These are phyloP conservation scores for Phaeosphaeria sp. DNA, from an alignment of 2,329 filamentous ascomycete genomes.

Conservation along the genomic window DNA sequence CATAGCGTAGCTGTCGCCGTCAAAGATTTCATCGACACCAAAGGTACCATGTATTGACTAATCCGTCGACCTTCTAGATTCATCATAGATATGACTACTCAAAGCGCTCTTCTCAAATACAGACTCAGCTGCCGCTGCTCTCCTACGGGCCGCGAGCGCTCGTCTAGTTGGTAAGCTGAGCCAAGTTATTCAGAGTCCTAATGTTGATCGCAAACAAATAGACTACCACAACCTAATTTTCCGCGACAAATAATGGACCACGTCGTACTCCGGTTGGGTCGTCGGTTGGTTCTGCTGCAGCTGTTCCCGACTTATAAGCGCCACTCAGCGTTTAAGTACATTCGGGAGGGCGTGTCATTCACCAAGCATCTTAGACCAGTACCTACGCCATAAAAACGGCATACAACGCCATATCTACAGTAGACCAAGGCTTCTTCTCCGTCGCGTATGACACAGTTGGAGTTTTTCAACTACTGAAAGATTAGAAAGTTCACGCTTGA, in stretches of 20 bases:
- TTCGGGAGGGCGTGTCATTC: slow-evolving; percentile 66
- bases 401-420: background rate
- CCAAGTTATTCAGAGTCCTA: background rate
- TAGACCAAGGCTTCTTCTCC: background rate
- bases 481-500: background rate
- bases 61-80: background rate
- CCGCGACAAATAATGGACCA: slow-evolving; percentile 54
- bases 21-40: slow-evolving; percentile 62
- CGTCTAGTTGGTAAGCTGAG: background rate
- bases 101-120: background rate
- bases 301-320: slow-evolving; percentile 66
- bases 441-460: background rate
- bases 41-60: slow-evolving; percentile 51
- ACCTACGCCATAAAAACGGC: slow-evolving; percentile 63
- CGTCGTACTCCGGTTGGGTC: slow-evolving; percentile 67
- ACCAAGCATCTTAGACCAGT: slow-evolving; percentile 67
- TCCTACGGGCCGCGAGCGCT: background rate
- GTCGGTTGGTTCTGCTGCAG: slow-evolving; percentile 67
- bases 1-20: slow-evolving; percentile 62
- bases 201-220: background rate
- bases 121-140: background rate
- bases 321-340: slow-evolving; percentile 66
- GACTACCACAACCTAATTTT: slow-evolving; percentile 66
- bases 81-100: background rate
- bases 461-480: background rate